These are phyloP conservation scores for Pyrrhoderma noxium DNA, from an alignment of 1,284 basidiomycete species.

Conservation along the genomic window DNA sequence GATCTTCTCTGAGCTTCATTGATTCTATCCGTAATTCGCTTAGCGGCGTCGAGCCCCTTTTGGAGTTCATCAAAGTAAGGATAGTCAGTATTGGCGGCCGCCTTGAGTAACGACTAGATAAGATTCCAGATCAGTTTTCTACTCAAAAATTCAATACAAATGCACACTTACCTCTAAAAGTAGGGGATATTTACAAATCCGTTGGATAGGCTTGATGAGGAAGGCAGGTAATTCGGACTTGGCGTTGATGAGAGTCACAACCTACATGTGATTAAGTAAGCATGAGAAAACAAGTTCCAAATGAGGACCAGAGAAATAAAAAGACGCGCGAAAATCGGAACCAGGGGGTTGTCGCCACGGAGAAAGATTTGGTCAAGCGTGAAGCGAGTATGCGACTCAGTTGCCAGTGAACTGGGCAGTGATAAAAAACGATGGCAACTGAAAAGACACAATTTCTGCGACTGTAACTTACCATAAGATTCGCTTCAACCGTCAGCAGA, in stretches of 20 bases:
- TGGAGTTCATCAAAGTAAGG: constrained; percentile 77
- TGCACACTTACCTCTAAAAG: constrained; percentile 45
- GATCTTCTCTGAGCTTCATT: constrained; percentile 90
- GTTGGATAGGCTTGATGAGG: constrained; percentile 73
- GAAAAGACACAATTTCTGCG: constrained; percentile 17
- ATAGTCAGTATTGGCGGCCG: constrained; percentile 57
- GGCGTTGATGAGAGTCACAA: constrained; percentile 57
- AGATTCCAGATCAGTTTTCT: constrained; percentile 17
- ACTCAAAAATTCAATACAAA: constrained; percentile 9
- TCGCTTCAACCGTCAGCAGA: constrained; percentile 79
- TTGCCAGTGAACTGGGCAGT: constrained; percentile 20
- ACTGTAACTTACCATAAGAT: constrained; percentile 61
- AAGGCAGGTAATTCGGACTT: constrained; percentile 85
- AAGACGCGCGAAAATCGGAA: constrained; percentile 6
- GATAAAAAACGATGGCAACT: constrained; percentile 21
- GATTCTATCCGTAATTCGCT: constrained; percentile 91
- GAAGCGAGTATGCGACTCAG: constrained; percentile 13
- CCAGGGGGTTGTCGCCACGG: constrained; percentile 15
- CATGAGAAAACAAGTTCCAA: constrained; percentile 7
- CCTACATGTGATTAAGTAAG: constrained; percentile 20
- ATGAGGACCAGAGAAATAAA: constrained; percentile 1
- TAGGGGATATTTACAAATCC: constrained; percentile 72
- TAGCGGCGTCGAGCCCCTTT: constrained; percentile 78
- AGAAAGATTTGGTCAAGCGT: neutral
- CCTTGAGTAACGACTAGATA: constrained; percentile 69